Conservation (phyloP, 345 rosid genomes). For the sweet orange (Citrus sinensis) region DVS_A1.0 CM039166.1:12102001-12102500, state of each 20-base stretch:
- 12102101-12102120: conserved; percentile 54
- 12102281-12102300: background rate
- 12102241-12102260: background rate
- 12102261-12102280: background rate
- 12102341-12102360: conserved; percentile 45
- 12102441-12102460: conserved; percentile 79
- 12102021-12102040: background rate
- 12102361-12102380: conserved; percentile 68
- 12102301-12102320: conserved; percentile 28
- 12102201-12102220: conserved; percentile 1
- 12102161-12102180: conserved; percentile 42
- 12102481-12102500: conserved; percentile 66
- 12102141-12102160: conserved; percentile 60
- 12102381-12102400: conserved; percentile 65
- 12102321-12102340: conserved; percentile 70
- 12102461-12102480: conserved; percentile 80
- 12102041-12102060: conserved; percentile 54
- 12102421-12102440: conserved; percentile 62
- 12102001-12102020: background rate
- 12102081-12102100: conserved; percentile 46
- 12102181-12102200: conserved; percentile 28
- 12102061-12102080: conserved; percentile 65
- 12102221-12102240: background rate
- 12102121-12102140: conserved; percentile 61
- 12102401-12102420: conserved; percentile 79